These are phyloP conservation scores for Penicillium parvum DNA, from an alignment of 495 filamentous ascomycete genomes.

Conservation along the genomic window DNA sequence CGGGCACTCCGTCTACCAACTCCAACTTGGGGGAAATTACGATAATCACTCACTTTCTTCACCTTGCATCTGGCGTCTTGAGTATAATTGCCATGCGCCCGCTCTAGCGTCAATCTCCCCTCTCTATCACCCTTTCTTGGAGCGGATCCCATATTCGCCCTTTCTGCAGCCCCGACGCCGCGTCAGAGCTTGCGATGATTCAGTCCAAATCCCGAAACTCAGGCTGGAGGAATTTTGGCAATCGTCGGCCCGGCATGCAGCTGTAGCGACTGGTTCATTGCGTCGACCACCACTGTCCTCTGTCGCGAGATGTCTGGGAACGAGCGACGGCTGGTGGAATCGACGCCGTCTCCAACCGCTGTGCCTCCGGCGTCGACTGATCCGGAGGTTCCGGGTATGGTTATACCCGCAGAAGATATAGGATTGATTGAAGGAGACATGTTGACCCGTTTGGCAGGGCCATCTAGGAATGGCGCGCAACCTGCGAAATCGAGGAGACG, in stretches of 20 bases:
- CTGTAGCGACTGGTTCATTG: conserved; percentile 18
- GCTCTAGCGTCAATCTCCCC: conserved; percentile 5
- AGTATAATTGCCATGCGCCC: conserved; percentile 6
- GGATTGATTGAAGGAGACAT: not conserved
- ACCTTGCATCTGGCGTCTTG: conserved; percentile 13
- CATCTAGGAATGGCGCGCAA: conserved; percentile 17
- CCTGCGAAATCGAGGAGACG: conserved; percentile 23
- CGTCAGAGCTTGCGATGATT: conserved; percentile 23
- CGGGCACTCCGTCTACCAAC: too few species aligned
- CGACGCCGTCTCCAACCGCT: conserved; percentile 2
- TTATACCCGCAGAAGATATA: not conserved
- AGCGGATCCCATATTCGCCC: conserved; percentile 2
- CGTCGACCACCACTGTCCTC: conserved; percentile 6
- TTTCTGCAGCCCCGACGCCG: conserved; percentile 1
- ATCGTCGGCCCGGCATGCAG: conserved; percentile 23
- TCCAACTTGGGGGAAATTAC: not conserved
- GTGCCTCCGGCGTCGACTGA: not conserved
- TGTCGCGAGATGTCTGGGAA: conserved; percentile 28
- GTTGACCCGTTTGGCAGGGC: conserved; percentile 9
- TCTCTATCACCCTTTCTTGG: not conserved
- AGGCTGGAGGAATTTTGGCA: conserved; percentile 24
- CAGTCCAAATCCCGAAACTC: conserved; percentile 13
- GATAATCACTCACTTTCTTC: conserved; percentile 1
- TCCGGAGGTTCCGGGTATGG: conserved; percentile 19
- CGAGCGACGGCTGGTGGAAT: conserved; percentile 11